phyloP scores from a whole-genome alignment of 2,329 filamentous ascomycete species.

The Penicillium oxalicum region DNA sequence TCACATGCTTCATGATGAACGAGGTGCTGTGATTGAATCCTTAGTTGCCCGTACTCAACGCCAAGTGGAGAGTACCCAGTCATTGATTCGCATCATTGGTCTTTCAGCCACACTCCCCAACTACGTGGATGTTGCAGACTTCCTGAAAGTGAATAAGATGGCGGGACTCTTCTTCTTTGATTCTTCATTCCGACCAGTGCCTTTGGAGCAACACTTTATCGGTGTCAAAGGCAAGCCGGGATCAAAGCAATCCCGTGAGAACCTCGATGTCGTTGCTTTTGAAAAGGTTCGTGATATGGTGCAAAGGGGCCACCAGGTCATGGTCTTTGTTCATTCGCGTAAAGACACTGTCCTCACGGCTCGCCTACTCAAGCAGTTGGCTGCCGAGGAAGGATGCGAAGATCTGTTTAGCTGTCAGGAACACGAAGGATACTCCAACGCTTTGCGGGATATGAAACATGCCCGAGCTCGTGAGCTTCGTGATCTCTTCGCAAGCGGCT shows the following conservation, averaged over 20 bases:
- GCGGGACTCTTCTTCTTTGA: slow-evolving; percentile 97
- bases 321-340: slow-evolving; percentile 98
- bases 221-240: slow-evolving; percentile 86
- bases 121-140: slow-evolving; percentile 93
- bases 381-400: slow-evolving; percentile 68
- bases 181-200: slow-evolving; percentile 88
- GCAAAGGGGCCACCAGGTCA: slow-evolving; percentile 85
- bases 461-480: slow-evolving; percentile 81
- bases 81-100: slow-evolving; percentile 90
- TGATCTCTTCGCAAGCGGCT: slow-evolving; percentile 81
- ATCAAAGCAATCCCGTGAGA: slow-evolving; percentile 74
- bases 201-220: slow-evolving; percentile 93
- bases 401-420: slow-evolving; percentile 77
- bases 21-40: slow-evolving; percentile 91
- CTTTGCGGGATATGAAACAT: slow-evolving; percentile 75
- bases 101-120: slow-evolving; percentile 94
- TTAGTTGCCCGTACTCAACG: slow-evolving; percentile 90
- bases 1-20: slow-evolving; percentile 97
- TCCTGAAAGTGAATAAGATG: slow-evolving; percentile 89
- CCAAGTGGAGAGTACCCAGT: slow-evolving; percentile 97
- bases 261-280: slow-evolving; percentile 79
- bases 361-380: slow-evolving; percentile 78
- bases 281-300: slow-evolving; percentile 96
- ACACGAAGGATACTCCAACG: slow-evolving; percentile 74
- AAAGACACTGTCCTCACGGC: slow-evolving; percentile 90